These are phyloP conservation scores for Nicotiana sylvestris DNA, from an alignment of 257 asterid species.

Conservation along the genomic window DNA sequence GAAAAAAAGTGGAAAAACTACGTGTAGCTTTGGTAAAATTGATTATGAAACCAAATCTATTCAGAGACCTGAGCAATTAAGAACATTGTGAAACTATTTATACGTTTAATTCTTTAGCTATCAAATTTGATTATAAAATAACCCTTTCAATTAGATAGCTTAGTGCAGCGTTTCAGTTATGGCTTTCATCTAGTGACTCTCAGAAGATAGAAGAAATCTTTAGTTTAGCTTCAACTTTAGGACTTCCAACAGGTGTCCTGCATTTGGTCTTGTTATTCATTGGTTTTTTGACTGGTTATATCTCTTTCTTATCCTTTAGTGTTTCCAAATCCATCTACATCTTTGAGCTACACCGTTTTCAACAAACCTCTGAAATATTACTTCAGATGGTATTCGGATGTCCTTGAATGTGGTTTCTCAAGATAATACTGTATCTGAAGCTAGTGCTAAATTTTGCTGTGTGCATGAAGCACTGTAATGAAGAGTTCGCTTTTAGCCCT, in stretches of 20 bases:
- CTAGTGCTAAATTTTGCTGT: neutral
- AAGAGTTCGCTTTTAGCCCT: neutral
- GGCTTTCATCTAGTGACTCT: neutral
- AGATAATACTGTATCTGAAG: neutral
- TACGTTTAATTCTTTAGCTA: neutral
- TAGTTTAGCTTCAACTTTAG: neutral
- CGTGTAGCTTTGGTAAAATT: neutral
- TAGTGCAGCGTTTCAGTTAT: neutral
- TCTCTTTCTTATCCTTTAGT: neutral
- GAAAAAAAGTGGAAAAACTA: neutral
- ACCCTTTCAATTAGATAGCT: neutral
- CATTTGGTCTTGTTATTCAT: neutral
- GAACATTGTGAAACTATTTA: neutral
- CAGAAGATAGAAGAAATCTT: neutral
- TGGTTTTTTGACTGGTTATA: neutral
- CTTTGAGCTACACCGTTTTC: neutral
- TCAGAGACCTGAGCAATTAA: neutral
- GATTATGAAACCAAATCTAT: constrained; percentile 1
- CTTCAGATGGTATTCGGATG: neutral
- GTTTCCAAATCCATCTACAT: neutral
- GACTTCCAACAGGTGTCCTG: neutral
- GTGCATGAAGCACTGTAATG: neutral
- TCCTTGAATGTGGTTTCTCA: neutral
- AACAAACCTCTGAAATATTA: neutral
- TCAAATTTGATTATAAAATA: neutral